Base-by-base conservation (phyloP, 108 stramenopile species). In the Pseudonitzschia pungens region DNA sequence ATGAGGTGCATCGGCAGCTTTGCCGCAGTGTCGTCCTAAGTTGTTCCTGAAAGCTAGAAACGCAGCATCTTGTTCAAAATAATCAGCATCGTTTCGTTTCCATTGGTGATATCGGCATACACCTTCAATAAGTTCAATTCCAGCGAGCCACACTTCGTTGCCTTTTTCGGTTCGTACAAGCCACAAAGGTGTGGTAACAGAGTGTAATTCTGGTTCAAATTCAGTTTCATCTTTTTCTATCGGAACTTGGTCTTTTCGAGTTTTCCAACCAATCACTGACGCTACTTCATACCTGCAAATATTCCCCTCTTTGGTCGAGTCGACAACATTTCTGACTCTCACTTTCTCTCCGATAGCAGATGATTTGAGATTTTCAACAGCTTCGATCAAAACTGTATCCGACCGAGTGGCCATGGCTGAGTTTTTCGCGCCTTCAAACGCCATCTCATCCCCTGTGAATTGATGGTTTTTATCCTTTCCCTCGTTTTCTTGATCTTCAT, bases 51-150 rank as follows among this genome's bases (percentile, higher is more conserved):
- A 94, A 14, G 87, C 71, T 31, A 90, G 69, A 57, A 89, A 89
- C 6, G 86, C 75, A 7, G 90, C 83, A 81, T 92, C 90, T 20
- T 88, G 69, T 75, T 94, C 93, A 64, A 83, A 72, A 68, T 94
- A 94, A 15, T 79, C 81, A 27, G 73, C 63, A 53, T 83, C 77
- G 15, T 81, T 80, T 57, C 62, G 77, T 29, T 68, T 77, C 83
- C 88, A 85, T 72, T 83, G 86, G 41, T 69, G 70, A 58, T 75
- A 84, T 24, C 93, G 88, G 42, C 68, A 70, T 15, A 92, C 76
- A 22, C 88, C 86, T 55, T 91, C 81, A 0, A 92, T 51, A 28
- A 91, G 36, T 50, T 89, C 86, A 0, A 26, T 43, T 16, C 80
- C 87, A 48, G 76, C 21, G 14, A 91, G 56, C 79, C 79, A 80